A percentile compares a stretch with the other conserved stretches of the same genome.
Conservation (phyloP, 2,329 filamentous ascomycete genomes). For the Diplodia intermedia region DNA sequence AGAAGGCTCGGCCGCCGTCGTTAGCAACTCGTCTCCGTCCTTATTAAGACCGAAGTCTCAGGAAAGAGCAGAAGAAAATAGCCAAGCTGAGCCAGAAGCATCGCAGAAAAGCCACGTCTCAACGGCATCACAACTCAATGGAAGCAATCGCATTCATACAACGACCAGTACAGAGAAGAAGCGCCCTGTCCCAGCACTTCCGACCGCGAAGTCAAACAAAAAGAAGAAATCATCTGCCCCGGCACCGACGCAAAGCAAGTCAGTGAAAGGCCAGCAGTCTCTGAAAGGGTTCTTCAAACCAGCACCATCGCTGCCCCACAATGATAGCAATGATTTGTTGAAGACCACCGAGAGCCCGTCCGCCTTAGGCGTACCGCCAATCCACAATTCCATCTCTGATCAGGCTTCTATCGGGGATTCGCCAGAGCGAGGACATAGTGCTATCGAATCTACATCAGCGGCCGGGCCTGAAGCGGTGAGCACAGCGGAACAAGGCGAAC, state of each 20-base stretch:
- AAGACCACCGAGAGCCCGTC: constrained; percentile 6
- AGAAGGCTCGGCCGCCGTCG: not conserved
- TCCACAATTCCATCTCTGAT: not conserved
- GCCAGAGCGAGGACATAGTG: not conserved
- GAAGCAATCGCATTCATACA: not conserved
- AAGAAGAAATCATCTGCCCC: constrained; percentile 1
- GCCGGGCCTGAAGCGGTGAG: not conserved
- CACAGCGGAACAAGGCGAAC: not conserved
- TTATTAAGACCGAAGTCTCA: not conserved
- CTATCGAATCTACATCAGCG: not conserved
- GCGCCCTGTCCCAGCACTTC: constrained; percentile 38
- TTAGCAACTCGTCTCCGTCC: not conserved
- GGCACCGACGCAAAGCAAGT: not conserved
- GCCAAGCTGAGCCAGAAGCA: not conserved
- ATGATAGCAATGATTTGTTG: not conserved
- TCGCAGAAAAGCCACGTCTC: not conserved
- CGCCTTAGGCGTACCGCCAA: constrained; percentile 44
- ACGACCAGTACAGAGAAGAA: constrained; percentile 37
- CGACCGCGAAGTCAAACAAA: constrained; percentile 35
- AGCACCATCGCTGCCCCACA: not conserved
- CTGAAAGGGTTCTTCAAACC: constrained; percentile 33
- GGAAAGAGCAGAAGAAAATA: not conserved
- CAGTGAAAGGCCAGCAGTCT: constrained; percentile 30
- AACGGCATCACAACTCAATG: not conserved
- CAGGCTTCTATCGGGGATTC: not conserved